phyloP scores from a whole-genome alignment of 2,329 filamentous ascomycete genomes.

The Trichoderma sp. region DNA sequence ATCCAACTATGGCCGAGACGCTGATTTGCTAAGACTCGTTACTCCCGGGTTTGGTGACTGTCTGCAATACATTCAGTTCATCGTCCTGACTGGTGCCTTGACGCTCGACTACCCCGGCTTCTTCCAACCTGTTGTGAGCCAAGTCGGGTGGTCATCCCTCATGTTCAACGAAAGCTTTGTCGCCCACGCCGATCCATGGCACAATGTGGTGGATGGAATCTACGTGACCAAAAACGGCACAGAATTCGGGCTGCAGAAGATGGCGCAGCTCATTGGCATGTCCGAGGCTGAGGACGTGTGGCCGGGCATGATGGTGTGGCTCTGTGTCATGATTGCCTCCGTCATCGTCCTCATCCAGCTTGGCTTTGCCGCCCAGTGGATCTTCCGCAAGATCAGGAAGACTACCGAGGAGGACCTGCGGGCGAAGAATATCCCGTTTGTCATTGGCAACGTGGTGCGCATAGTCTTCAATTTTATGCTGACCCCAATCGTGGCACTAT shows the following conservation, averaged over 20 bases:
- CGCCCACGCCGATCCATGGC: conserved; percentile 63
- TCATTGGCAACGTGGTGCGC: conserved; percentile 74
- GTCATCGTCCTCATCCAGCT: conserved; percentile 71
- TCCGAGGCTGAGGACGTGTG: conserved; percentile 75
- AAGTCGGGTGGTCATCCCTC: conserved; percentile 82
- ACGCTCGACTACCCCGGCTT: conserved; percentile 90
- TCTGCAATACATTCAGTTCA: conserved; percentile 93
- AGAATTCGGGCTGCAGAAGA: conserved; percentile 78
- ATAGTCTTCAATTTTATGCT: conserved; percentile 93
- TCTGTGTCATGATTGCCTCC: conserved; percentile 72
- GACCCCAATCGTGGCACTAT: conserved; percentile 81
- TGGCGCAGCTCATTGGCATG: conserved; percentile 84
- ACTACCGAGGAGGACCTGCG: conserved; percentile 84
- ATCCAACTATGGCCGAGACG: conserved; percentile 95
- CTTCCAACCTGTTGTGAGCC: conserved; percentile 88
- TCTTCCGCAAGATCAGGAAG: conserved; percentile 69
- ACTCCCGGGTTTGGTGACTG: conserved; percentile 97
- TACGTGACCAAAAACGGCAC: conserved; percentile 78
- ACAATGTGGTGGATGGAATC: conserved; percentile 78
- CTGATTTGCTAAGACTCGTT: conserved; percentile 85
- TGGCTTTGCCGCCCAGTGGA: conserved; percentile 75
- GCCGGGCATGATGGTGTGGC: conserved; percentile 92
- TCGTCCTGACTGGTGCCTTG: conserved; percentile 82
- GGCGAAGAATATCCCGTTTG: conserved; percentile 89
- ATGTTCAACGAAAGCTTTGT: conserved; percentile 94